Evolutionary conservation across 2,329 filamentous ascomycete genomes (phyloP).

Genomic region (Neonectria sp.): DNA sequence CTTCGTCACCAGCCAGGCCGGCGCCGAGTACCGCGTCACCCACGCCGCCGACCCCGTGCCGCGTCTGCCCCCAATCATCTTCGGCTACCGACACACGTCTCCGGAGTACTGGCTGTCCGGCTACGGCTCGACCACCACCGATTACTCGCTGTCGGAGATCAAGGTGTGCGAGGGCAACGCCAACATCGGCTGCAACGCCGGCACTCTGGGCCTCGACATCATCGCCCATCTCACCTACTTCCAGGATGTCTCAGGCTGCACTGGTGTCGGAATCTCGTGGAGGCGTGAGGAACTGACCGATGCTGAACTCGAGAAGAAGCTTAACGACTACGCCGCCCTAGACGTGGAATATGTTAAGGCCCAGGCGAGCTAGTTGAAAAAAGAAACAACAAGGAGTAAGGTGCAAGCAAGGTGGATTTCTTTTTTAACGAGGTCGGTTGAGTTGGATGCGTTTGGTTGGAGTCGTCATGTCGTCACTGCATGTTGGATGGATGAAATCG

Average conservation of each 20-base stretch:
- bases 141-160: constrained; percentile 59
- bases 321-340: constrained; percentile 54
- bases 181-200: constrained; percentile 67
- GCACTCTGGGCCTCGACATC: constrained; percentile 60
- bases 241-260: constrained; percentile 59
- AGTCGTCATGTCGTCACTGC: neutral
- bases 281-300: constrained; percentile 48
- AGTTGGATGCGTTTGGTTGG: neutral
- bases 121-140: constrained; percentile 50
- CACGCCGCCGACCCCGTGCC: constrained; percentile 79
- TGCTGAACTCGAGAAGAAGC: constrained; percentile 55
- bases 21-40: constrained; percentile 74
- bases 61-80: constrained; percentile 72
- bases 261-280: constrained; percentile 41
- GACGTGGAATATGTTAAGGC: constrained; percentile 52
- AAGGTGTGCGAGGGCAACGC: constrained; percentile 64
- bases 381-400: neutral
- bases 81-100: constrained; percentile 76
- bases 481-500: constrained; percentile 8
- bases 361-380: constrained; percentile 26
- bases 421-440: neutral
- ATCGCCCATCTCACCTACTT: constrained; percentile 67
- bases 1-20: constrained; percentile 68
- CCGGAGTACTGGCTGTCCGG: constrained; percentile 77
- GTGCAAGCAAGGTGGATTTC: neutral